These are phyloP conservation scores for Mortierella sp. DNA, from an alignment of 371 early-diverging fungal species.

Conservation along the genomic window DNA sequence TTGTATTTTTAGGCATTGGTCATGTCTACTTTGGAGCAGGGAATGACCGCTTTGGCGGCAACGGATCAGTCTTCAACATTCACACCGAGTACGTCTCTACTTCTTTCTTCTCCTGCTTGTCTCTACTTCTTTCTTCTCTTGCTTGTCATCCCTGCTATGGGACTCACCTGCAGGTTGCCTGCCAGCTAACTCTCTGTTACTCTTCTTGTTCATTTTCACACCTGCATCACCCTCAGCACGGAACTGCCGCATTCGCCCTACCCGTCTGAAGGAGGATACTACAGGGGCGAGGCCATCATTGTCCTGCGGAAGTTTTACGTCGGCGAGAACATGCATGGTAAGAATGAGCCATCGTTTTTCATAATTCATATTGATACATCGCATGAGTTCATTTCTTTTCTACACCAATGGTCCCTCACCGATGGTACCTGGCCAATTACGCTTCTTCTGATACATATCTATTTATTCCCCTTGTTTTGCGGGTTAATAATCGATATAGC, in stretches of 20 bases:
- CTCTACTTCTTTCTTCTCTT: not conserved
- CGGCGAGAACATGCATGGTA: constrained; percentile 90
- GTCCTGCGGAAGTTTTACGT: constrained; percentile 92
- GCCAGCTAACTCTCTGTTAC: not conserved
- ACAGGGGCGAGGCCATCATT: constrained; percentile 87
- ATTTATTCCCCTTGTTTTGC: not conserved
- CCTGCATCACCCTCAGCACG: constrained; percentile 19
- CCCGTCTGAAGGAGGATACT: constrained; percentile 77
- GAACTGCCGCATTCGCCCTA: constrained; percentile 61
- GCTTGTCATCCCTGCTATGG: too few species aligned
- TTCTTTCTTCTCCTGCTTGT: not conserved
- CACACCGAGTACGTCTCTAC: constrained; percentile 72
- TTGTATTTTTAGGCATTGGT: constrained; percentile 65
- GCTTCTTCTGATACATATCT: not conserved
- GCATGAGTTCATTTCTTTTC: not conserved
- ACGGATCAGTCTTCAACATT: constrained; percentile 87
- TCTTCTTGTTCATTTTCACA: not conserved
- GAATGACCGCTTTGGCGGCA: constrained; percentile 97
- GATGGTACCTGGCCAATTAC: not conserved
- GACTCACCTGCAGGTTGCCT: too few species aligned
- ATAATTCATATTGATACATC: not conserved
- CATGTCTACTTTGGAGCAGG: constrained; percentile 91
- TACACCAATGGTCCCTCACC: too few species aligned
- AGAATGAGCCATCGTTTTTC: not conserved
- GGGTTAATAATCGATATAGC: constrained; percentile 63